Base-by-base conservation (phyloP, 2,329 filamentous ascomycete genomes). In the Ophiostoma australiae region DNA sequence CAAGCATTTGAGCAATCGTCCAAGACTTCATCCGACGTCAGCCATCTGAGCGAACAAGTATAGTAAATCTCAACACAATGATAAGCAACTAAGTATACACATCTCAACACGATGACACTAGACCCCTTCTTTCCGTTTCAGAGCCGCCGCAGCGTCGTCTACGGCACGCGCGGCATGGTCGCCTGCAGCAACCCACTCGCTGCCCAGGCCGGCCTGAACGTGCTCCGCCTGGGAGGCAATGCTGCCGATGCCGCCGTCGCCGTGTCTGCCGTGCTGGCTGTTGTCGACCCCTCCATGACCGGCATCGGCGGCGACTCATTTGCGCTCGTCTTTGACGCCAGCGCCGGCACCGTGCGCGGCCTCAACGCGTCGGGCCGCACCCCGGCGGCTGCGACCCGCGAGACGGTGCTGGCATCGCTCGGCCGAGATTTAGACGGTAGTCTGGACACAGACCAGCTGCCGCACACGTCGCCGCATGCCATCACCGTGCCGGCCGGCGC, bases 271-370 rank as follows among this genome's bases (percentile, higher is more conserved):
- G 92, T 89, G 2, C 85, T 98, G 70, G 97, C 97, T 80, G 88
- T 98, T 77, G 97, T 94, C 0, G 95, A 99, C 78, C 95, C 95
- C 7, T 88, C 89, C 72, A 95, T 91, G 8, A 97, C 80, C 86
- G 94, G 94, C 27, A 97, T 98, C 73, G 94, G 94, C 68, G 94
- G 94, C 72, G 94, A 98, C 80, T 92, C 95, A 86, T 98, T 97
- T 81, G 93, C 93, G 78, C 86, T 97, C 37, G 97, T 88, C 83
- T 97, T 94, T 82, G 87, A 94, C 77, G 91, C 92, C 66, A 87
- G 90, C 76, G 90, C 89, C 0, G 91, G 91, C 77, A 90, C 91
- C 74, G 89, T 97, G 6, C 89, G 88, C 71, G 91, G 92, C 17
- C 82, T 97, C 79, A 98, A 98, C 78, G 94, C 93, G n/a, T 97